A percentile compares a stretch with the other conserved stretches of the same genome.
Conservation (phyloP, 345 rosid genomes). For the Viola odorata region DNA sequence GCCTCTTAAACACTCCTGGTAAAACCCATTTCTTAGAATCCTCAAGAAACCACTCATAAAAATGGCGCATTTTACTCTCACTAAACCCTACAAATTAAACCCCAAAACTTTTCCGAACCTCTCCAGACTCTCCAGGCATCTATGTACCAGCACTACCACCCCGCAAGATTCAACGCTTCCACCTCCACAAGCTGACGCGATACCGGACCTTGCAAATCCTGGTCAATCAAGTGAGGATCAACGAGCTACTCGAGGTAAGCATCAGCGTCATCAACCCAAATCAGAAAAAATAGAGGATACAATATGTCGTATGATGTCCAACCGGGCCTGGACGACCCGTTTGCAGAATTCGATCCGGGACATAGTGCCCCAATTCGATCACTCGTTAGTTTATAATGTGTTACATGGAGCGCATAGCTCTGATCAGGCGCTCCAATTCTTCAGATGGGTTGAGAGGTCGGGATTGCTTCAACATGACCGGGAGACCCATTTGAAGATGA, state of each 20-base stretch:
- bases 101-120: slow-evolving; percentile 27
- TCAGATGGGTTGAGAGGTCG: slow-evolving; percentile 87
- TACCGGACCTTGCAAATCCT: neutral
- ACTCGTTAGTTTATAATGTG: slow-evolving; percentile 69
- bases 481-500: slow-evolving; percentile 66
- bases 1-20: neutral
- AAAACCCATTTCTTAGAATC: neutral
- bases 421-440: slow-evolving; percentile 92
- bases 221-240: slow-evolving; percentile 15
- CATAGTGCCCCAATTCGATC: slow-evolving; percentile 71
- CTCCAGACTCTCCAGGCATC: slow-evolving; percentile 23
- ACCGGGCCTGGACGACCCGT: slow-evolving; percentile 82
- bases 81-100: slow-evolving; percentile 34
- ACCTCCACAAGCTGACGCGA: slow-evolving; percentile 3
- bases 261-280: slow-evolving; percentile 10
- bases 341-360: slow-evolving; percentile 82
- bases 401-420: slow-evolving; percentile 59
- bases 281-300: slow-evolving; percentile 67
- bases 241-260: slow-evolving; percentile 39
- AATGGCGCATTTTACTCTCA: slow-evolving; percentile 45
- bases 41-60: neutral
- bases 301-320: slow-evolving; percentile 85
- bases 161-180: neutral
- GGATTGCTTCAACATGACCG: slow-evolving; percentile 70
- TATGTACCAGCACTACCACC: neutral